Conservation (phyloP, 495 filamentous ascomycete species). For the Astrocystis sublimbata region DNA sequence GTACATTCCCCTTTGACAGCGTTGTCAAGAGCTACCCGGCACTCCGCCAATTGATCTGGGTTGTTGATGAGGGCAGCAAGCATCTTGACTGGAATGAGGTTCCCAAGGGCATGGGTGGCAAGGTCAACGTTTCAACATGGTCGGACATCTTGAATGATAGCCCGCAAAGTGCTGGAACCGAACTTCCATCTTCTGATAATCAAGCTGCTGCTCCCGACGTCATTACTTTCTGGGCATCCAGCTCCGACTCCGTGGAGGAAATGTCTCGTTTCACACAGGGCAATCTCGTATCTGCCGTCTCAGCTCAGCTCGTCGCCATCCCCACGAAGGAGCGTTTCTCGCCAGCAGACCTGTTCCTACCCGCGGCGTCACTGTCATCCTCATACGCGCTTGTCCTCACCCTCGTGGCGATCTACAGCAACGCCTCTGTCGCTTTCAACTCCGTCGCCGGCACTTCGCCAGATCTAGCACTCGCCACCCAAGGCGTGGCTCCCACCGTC, state of each 20-base stretch:
- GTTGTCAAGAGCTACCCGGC: constrained; percentile 66
- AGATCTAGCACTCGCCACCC: constrained; percentile 70
- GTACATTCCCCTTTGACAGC: constrained; percentile 78
- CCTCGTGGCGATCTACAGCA: constrained; percentile 78
- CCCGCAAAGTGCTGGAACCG: constrained; percentile 43
- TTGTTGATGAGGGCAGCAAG: constrained; percentile 84
- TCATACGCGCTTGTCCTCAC: constrained; percentile 79
- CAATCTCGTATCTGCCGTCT: constrained; percentile 80
- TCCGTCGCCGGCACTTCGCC: constrained; percentile 73
- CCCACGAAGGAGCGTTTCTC: constrained; percentile 71
- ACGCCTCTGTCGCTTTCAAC: constrained; percentile 84
- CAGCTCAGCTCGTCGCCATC: constrained; percentile 71
- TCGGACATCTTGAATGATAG: constrained; percentile 76
- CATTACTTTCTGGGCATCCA: constrained; percentile 62
- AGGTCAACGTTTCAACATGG: constrained; percentile 80
- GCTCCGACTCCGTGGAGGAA: constrained; percentile 55
- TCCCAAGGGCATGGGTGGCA: constrained; percentile 68
- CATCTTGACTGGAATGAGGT: constrained; percentile 91
- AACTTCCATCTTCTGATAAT: constrained; percentile 45
- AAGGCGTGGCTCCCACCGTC: constrained; percentile 76
- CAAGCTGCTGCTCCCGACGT: constrained; percentile 53
- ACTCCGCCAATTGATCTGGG: constrained; percentile 84
- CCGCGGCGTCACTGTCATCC: constrained; percentile 76
- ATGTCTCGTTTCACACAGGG: constrained; percentile 74
- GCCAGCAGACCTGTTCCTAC: constrained; percentile 79